Conservation (phyloP, 2,329 filamentous ascomycete species). For the Akanthomyces lecanii region DNA sequence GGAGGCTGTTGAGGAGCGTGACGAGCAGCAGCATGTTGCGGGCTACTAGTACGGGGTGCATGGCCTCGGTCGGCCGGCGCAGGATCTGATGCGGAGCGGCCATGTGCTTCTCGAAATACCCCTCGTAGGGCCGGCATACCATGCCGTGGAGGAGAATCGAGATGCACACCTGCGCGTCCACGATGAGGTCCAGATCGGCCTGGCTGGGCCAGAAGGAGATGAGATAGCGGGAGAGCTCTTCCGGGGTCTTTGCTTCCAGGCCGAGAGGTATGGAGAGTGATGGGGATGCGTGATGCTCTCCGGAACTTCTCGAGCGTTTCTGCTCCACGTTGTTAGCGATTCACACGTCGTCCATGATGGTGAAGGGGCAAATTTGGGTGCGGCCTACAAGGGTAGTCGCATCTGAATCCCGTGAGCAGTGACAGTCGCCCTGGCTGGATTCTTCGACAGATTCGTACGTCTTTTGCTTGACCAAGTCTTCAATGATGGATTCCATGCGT, state of each 20-base stretch:
- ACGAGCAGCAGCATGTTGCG: slow-evolving; percentile 37
- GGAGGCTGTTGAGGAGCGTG: slow-evolving; percentile 32
- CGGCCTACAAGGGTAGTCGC: background rate
- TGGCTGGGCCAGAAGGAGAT: slow-evolving; percentile 35
- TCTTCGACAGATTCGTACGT: background rate
- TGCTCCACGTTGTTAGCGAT: background rate
- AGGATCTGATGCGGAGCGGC: slow-evolving; percentile 30
- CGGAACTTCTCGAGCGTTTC: background rate
- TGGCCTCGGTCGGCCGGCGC: slow-evolving; percentile 18
- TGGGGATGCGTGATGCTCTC: background rate
- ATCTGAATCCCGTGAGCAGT: background rate
- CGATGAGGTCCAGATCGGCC: slow-evolving; percentile 35
- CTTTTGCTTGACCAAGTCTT: background rate
- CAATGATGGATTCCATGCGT: slow-evolving; percentile 1
- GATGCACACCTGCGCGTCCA: slow-evolving; percentile 26
- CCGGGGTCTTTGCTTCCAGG: background rate
- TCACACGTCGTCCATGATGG: background rate
- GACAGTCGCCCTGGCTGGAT: background rate
- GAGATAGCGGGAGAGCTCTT: slow-evolving; percentile 28
- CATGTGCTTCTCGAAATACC: slow-evolving; percentile 18
- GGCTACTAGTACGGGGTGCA: slow-evolving; percentile 41
- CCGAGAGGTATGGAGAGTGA: background rate
- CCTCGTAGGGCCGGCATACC: slow-evolving; percentile 32
- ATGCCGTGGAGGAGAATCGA: slow-evolving; percentile 33
- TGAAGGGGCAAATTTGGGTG: background rate